Evolutionary conservation across 2,329 filamentous ascomycete genomes (phyloP).

Genomic region (Truncatella angustata): DNA sequence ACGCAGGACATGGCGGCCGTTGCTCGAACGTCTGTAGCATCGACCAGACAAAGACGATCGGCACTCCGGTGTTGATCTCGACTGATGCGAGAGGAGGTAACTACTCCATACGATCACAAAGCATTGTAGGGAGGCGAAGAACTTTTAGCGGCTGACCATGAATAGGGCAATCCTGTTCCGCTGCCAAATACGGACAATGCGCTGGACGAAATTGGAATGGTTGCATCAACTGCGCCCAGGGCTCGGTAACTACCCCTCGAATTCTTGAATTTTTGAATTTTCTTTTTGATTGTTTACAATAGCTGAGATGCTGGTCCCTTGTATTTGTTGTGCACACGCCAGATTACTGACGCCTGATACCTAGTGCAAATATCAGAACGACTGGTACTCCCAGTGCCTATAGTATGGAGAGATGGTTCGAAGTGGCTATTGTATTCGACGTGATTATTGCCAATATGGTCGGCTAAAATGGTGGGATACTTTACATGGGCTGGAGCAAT

Average conservation of each 20-base stretch:
- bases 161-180: slow-evolving; percentile 13
- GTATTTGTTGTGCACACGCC: slow-evolving; percentile 20
- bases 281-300: not conserved
- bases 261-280: too few relatives aligned
- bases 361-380: slow-evolving; percentile 25
- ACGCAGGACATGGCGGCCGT: slow-evolving; percentile 12
- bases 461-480: too few relatives aligned
- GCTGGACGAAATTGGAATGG: slow-evolving; percentile 27
- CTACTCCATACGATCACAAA: not conserved
- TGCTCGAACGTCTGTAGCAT: slow-evolving; percentile 37
- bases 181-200: slow-evolving; percentile 27
- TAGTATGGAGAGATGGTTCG: too few relatives aligned
- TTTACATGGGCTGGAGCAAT: too few relatives aligned
- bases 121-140: not conserved
- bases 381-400: slow-evolving; percentile 28
- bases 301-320: too few relatives aligned
- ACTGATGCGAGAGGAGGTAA: slow-evolving; percentile 13
- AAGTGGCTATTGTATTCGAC: too few relatives aligned
- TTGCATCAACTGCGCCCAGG: slow-evolving; percentile 20
- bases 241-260: too few relatives aligned
- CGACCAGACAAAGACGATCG: slow-evolving; percentile 32
- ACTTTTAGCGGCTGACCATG: not conserved
- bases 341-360: not conserved
- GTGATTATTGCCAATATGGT: too few relatives aligned
- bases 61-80: slow-evolving; percentile 34